Base-by-base conservation (phyloP, 2,329 filamentous ascomycete genomes). In the Monilinia laxa region DNA sequence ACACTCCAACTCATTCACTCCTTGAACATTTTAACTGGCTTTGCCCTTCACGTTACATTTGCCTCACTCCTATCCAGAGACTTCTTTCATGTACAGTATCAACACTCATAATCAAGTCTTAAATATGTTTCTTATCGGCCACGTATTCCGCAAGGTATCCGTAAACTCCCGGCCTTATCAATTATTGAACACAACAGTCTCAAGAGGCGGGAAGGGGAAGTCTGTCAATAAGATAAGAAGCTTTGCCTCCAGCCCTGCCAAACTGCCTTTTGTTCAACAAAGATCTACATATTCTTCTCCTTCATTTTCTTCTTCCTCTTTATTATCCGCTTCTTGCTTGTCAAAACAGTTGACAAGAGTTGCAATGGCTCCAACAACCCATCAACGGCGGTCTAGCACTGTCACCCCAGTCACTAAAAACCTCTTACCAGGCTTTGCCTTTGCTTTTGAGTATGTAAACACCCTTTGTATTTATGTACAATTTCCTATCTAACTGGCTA, bases 381-480 rank as follows among this genome's bases (percentile, higher is more conserved):
- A 47, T 25, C 54, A 25, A 49, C 63, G 63, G 42, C 54, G 45
- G 20, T 65, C 55, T 23, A 65, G 42, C n/a, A 59, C 63, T 42
- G 53, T 54, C 25, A 58, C 54, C 16, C 53, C 42, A 51, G 63
- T 57, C 9, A 28, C 42, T 42, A 47, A 54, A 51, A 65, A 59
- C 2, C 28, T n/a, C 11, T 7, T 57, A 28, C 70, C 73, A 16
- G 79, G 80, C 68, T 84, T 83, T 73, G 83, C 81, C 31, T 85
- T 86, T 73, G 83, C 83, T 25, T 85, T 86, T 69, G 84, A 86
- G 83, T 84, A 79, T 75, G 79, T 57, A 70, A 4, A 28, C 53
- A 42, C 23, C 35, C 38, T 60, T 56, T 18, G 12, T 52, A 51
- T 55, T 35, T 16, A 42, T 56, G 45, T 62, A 54, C 16, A 18